phyloP scores from a whole-genome alignment of 1,284 basidiomycete genomes.

The Austroboletus novae-zelandiae region DNA sequence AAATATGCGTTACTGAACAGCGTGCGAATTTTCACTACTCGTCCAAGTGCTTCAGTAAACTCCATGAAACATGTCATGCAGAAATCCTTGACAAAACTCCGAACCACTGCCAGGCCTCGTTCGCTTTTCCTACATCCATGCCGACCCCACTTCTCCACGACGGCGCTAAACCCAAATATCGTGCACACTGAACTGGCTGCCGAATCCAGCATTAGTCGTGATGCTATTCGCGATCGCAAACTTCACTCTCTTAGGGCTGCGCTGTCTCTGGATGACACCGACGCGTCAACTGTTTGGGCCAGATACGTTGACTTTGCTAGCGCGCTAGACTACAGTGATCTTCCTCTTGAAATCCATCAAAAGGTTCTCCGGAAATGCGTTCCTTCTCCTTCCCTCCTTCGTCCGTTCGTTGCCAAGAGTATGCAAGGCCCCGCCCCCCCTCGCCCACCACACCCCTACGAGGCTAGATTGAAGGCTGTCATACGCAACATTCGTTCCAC shows the following conservation, averaged over 20 bases:
- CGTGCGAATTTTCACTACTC: conserved; percentile 21
- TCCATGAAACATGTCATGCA: conserved; percentile 19
- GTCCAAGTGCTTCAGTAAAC: not conserved
- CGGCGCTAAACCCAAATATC: conserved; percentile 2
- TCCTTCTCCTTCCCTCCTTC: conserved; percentile 43
- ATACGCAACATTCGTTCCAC: conserved; percentile 64
- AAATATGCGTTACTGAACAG: not conserved
- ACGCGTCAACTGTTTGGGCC: conserved; percentile 54
- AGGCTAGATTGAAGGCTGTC: conserved; percentile 60
- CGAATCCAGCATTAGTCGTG: conserved; percentile 6
- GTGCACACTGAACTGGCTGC: conserved; percentile 2
- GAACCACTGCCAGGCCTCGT: conserved; percentile 9
- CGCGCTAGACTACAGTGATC: conserved; percentile 40
- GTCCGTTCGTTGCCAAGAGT: conserved; percentile 40
- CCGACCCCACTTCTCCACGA: conserved; percentile 9
- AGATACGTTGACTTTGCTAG: conserved; percentile 56
- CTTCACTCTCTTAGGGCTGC: conserved; percentile 32
- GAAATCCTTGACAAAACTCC: conserved; percentile 24
- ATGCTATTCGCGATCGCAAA: conserved; percentile 26
- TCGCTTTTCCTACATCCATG: conserved; percentile 7
- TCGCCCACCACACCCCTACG: conserved; percentile 47
- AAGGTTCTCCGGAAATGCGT: conserved; percentile 64
- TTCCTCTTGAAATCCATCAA: conserved; percentile 66
- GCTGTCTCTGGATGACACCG: conserved; percentile 31
- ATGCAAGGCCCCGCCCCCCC: conserved; percentile 37